Evolutionary conservation across 495 filamentous ascomycete genomes (phyloP), one percentile per base, ranked within the genome.

Genomic region (Penicillium ucsense): DNA sequence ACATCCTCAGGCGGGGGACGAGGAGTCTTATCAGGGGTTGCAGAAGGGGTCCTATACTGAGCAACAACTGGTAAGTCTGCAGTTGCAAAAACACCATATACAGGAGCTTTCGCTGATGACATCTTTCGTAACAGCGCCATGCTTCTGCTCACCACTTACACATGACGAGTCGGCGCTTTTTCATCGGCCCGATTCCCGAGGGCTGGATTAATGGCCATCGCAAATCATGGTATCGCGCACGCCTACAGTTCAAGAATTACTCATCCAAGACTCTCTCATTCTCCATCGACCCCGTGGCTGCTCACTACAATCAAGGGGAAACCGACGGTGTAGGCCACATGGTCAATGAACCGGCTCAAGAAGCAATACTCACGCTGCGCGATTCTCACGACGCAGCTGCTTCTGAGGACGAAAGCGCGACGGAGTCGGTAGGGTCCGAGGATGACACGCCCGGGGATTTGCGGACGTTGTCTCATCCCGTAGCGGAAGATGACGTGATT

Each of bases 111-210:
- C 34, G 41, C 51, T 57, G 30, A 49, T 35, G 4, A 52, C 40
- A 9, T 50, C 10, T 32, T 11, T 10, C 42, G 40, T 6, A 7
- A 49, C 50, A 83, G 80, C 69, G 74, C 54, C 77, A 85, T 71
- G 75, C 80, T 30, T 80, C 74, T 41, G 72, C 81, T 12, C 69
- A 76, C 40, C 82, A 85, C 54, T 57, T 85, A 31, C 72, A 84
- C 57, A 64, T 82, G 51, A 85, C 82, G 6, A 77, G 72, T 36
- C 68, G 79, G 29, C 73, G 82, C 33, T 77, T 74, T 57, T 85
- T 85, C 61, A 83, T 85, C 52, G 82, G 82, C 6, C 82, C 82
- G 20, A 80, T 85, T 34, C 82, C 82, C 4, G 75, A 79, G 52
- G 81, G 80, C 43, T 85, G 82, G 82, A 67, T 84, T 41, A 81